Base-by-base conservation (phyloP, 495 filamentous ascomycete genomes). In the Sabuloglossum arenarium region DNA sequence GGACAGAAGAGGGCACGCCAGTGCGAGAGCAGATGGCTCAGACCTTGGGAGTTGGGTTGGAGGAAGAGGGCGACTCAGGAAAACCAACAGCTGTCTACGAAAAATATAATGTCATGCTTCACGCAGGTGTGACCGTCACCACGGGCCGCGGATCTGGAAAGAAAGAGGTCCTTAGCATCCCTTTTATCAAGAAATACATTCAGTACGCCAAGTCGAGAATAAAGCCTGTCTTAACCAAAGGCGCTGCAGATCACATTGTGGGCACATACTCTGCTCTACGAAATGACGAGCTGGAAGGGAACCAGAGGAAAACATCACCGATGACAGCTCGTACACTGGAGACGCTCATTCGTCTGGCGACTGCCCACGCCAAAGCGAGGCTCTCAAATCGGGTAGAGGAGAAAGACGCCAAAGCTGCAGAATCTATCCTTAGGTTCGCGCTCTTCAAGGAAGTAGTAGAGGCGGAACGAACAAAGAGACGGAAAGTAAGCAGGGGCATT, bases 111-210 rank as follows among this genome's bases (percentile, higher is more conserved):
- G 74, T 84, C 53, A 91, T 96, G 86, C 75, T 99, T 24, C 91
- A 99, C 64, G 85, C 87, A 12, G 91, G 91, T 57, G 86, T 99
- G 54, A 85, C 81, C 29, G 69, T 85, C 32, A 81, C 79, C 10
- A 76, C 77, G 28, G 81, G 81, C 23, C 82, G 88, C 27, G 84
- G 83, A 45, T 64, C 77, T 9, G 78, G 76, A 63, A 85, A 86
- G 68, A 81, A 84, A 58, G 88, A 96, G 66, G 86, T 99, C n/a
- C 73, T 97, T 56, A 91, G 85, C 69, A 95, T 99, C 57, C 88
- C 90, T 0, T 99, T 99, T 71, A 88, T 99, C 70, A 97, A 97
- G 74, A 99, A 99, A 69, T 99, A 96, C 67, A 88, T 99, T 58
- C 91, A 99, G 66, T 99, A 99, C 67, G 89, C 93, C 61, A 97